Base-by-base conservation (phyloP, 306 rosid species). In the Quercus aquifolioides region DNA sequence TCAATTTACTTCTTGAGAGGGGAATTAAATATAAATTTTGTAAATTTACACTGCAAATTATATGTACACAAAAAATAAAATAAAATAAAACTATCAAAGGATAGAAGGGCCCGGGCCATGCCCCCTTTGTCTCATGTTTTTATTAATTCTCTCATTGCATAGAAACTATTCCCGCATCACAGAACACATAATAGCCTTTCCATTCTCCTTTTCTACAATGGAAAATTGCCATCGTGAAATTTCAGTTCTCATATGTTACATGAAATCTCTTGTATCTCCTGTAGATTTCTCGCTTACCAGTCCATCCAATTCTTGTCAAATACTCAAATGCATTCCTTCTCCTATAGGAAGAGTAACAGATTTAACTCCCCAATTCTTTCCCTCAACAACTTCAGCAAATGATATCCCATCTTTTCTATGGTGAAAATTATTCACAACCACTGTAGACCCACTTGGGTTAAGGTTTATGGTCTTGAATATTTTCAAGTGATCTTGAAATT, bases 221-320 rank as follows among this genome's bases (percentile, higher is more conserved):
- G 28, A 10, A 59, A 59, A 23, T 59, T 26, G 55, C 9, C 59
- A 6, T 8, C 2, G 2, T 8, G 11, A 15, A 19, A 17, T 4
- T 31, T 77, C 46, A 82, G 17, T 65, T 57, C 62, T 83, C 82
- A 49, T 43, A 78, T 4, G 82, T 83, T 13, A 83, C 86, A 57
- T 46, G 82, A 74, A 68, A 74, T 57, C 82, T 83, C 35, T 68
- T 78, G 35, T 14, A 78, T 68, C 59, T 78, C 80, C 69, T 51
- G 41, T 65, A 11, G 52, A 11, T 58, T 14, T 4, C 31, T 57
- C 43, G 18, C 69, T 65, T 74, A 51, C 58, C 15, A n/a, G 6
- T 55, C 26, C 78, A 15, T n/a, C 81, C 64, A 54, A 73, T 62
- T 64, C 68, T 78, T 21, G 12, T 73, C 19, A 82, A 31, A 71